Conservation (phyloP, 192 early-diverging fungal genomes). For the Chytriomyces sp. region DNA sequence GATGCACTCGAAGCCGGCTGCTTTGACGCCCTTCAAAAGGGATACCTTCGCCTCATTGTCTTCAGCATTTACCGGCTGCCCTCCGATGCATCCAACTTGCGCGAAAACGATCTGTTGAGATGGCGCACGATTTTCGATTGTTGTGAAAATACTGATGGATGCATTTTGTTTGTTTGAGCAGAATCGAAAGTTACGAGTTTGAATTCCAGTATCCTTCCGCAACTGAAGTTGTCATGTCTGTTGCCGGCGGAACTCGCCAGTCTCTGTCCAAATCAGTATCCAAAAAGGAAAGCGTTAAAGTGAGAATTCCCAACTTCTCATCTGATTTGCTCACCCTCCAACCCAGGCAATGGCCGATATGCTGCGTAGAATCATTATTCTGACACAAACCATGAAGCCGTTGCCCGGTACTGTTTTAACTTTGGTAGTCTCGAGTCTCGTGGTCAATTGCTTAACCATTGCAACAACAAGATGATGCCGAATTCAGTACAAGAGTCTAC, state of each 20-base stretch:
- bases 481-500: background rate
- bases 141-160: no score
- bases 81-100: background rate
- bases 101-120: background rate
- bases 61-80: conserved; percentile 1
- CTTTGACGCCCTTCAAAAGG: conserved; percentile 24
- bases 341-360: conserved; percentile 12
- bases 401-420: background rate
- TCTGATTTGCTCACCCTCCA: no score
- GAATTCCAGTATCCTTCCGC: conserved; percentile 14
- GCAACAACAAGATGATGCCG: background rate
- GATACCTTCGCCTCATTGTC: conserved; percentile 7
- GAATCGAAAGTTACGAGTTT: conserved; percentile 33
- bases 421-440: no score
- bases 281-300: conserved; percentile 20
- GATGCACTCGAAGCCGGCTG: conserved; percentile 10
- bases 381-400: conserved; percentile 21
- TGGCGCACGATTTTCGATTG: no score
- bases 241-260: background rate
- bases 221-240: background rate
- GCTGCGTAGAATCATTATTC: conserved; percentile 11
- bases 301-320: no score
- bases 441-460: no score
- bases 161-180: background rate
- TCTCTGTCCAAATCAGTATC: background rate